phyloP scores from a whole-genome alignment of 1,284 basidiomycete genomes.

The Cryptococcus deneoformans region DNA sequence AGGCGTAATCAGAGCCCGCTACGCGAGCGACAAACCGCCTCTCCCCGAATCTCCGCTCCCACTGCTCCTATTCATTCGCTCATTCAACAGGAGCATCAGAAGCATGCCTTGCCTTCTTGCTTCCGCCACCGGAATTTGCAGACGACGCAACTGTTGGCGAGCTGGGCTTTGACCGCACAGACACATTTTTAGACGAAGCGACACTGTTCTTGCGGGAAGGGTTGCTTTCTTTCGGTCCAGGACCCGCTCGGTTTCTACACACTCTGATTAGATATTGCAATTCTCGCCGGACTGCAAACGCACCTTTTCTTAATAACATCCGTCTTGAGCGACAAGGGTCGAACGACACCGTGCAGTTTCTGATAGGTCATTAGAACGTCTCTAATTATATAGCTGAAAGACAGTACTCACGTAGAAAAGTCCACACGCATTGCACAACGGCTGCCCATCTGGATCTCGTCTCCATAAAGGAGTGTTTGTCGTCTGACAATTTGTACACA shows the following conservation, averaged over 20 bases:
- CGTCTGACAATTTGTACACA: slow-evolving; percentile 92
- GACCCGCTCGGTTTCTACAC: slow-evolving; percentile 19
- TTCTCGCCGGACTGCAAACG: slow-evolving; percentile 18
- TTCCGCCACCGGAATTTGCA: slow-evolving; percentile 3
- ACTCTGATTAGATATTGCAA: not conserved
- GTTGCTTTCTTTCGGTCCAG: slow-evolving; percentile 17
- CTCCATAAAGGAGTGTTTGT: slow-evolving; percentile 95
- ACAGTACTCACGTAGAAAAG: slow-evolving; percentile 75
- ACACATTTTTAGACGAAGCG: not conserved
- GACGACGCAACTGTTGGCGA: not conserved
- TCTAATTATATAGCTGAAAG: slow-evolving; percentile 15
- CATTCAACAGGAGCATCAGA: not conserved
- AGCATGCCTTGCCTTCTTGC: slow-evolving; percentile 11
- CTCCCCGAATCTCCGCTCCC: no score
- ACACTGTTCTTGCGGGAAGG: slow-evolving; percentile 15
- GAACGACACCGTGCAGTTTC: slow-evolving; percentile 93
- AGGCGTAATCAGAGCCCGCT: no score
- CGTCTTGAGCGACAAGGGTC: slow-evolving; percentile 90
- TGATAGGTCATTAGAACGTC: slow-evolving; percentile 38
- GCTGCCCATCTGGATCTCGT: slow-evolving; percentile 91
- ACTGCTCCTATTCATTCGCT: no score
- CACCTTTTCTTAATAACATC: slow-evolving; percentile 98
- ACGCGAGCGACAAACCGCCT: no score
- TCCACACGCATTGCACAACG: slow-evolving; percentile 85
- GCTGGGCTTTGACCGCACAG: not conserved